Conservation (phyloP, 495 filamentous ascomycete genomes). For the Penicillium canariense region DNA sequence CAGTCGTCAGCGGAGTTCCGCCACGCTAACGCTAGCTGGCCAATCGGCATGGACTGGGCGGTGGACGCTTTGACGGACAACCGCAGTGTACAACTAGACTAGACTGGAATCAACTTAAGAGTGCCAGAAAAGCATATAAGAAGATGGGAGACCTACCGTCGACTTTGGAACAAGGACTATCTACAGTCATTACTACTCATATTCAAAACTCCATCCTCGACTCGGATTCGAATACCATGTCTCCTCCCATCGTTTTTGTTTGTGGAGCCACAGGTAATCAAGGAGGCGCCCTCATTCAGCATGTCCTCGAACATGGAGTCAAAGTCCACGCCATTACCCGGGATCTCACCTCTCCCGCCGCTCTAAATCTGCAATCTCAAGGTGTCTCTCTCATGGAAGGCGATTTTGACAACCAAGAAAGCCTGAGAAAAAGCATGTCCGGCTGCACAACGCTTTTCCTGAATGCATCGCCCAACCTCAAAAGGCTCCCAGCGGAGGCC, state of each 20-base stretch:
- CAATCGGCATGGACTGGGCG: conserved; percentile 1
- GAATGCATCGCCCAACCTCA: conserved; percentile 36
- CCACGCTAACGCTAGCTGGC: conserved; percentile 1
- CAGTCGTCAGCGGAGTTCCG: conserved; percentile 30
- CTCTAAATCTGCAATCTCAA: conserved; percentile 30
- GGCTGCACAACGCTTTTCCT: conserved; percentile 50
- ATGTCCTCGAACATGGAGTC: conserved; percentile 36
- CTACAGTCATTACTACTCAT: neutral
- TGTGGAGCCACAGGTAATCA: conserved; percentile 50
- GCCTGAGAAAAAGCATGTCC: conserved; percentile 32
- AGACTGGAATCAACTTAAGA: no score
- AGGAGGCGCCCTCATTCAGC: conserved; percentile 41
- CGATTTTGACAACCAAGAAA: conserved; percentile 37
- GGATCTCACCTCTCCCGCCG: conserved; percentile 31
- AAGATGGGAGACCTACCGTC: neutral
- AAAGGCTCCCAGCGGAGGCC: conserved; percentile 26
- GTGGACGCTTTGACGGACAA: conserved; percentile 12
- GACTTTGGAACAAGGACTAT: neutral
- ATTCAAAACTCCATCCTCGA: conserved; percentile 3
- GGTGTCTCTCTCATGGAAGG: conserved; percentile 43
- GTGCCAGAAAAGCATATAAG: neutral
- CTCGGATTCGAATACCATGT: conserved; percentile 21
- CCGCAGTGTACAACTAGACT: no score
- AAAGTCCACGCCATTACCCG: conserved; percentile 42
- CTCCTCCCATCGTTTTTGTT: conserved; percentile 39